Conservation (phyloP, 768 basidiomycete species). For the Termitomyces sp. region DNA sequence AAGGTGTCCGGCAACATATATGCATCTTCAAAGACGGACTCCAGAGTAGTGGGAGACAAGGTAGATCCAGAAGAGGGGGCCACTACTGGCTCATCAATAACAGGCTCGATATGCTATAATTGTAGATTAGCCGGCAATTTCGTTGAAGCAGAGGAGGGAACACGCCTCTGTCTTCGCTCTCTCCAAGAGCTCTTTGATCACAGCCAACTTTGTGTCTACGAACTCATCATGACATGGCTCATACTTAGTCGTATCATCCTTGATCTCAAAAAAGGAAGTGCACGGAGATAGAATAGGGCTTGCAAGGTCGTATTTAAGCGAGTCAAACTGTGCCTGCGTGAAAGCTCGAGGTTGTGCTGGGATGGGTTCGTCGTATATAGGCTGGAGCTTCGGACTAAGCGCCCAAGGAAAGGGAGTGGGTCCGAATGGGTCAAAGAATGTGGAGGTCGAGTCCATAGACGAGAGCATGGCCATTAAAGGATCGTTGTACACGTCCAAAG, state of each 20-base stretch:
- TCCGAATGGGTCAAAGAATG: slow-evolving; percentile 14
- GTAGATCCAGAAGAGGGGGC: background rate
- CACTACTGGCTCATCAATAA: background rate
- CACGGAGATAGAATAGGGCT: slow-evolving; percentile 9
- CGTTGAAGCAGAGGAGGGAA: background rate
- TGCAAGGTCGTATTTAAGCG: slow-evolving; percentile 8
- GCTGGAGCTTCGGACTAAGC: slow-evolving; percentile 1
- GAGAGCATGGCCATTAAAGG: slow-evolving; percentile 6
- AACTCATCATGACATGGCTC: slow-evolving; percentile 14
- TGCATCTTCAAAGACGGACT: slow-evolving; percentile 2
- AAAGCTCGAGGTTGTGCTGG: background rate
- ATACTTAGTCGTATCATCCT: slow-evolving; percentile 12
- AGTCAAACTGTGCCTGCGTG: slow-evolving; percentile 7
- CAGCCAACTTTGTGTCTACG: slow-evolving; percentile 13
- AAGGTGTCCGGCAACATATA: slow-evolving; percentile 5
- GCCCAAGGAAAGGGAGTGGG: slow-evolving; percentile 9
- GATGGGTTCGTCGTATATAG: background rate
- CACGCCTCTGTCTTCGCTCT: slow-evolving; percentile 3
- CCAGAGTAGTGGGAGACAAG: background rate
- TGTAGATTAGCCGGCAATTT: background rate
- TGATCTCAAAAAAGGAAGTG: slow-evolving; percentile 13
- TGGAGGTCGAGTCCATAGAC: slow-evolving; percentile 7
- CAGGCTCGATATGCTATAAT: background rate
- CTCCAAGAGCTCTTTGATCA: slow-evolving; percentile 8
- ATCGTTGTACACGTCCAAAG: slow-evolving; percentile 9